Base-by-base conservation (phyloP, 805 yeast species). In the Cyberlindnera euphorbiae region DNA sequence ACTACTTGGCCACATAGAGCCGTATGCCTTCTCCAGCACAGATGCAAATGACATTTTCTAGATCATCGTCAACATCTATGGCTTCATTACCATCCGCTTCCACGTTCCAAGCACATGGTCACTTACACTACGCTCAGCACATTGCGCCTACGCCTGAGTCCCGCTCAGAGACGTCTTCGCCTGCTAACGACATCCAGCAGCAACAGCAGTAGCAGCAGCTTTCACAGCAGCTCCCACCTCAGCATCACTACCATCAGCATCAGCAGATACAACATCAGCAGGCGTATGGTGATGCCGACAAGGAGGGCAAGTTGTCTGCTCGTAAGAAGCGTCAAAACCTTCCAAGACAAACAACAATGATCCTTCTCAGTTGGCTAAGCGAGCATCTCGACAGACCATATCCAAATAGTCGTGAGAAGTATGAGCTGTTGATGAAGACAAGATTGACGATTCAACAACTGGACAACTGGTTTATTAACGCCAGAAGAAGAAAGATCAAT, bases 381-480 rank as follows among this genome's bases (percentile, higher is more conserved):
- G 77, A 76, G 18, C 89, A 85, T 56, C 60, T 83, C 39, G 76
- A 78, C 43, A 82, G 84, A 52, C 95, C 95, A 15, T 85, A 85
- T 57, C 95, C 95, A 4, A 80, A 84, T 36, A 80, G 82, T 27
- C 73, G 77, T 39, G 94, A 84, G 51, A 85, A 85, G 63, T 71
- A 73, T 43, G 79, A 76, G 54, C 62, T 85, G 45, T 73, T 82
- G 69, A 61, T 67, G 50, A 68, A 73, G 53, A 85, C 95, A 0
- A 88, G 90, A 3, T 68, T 85, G 55, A 82, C 85, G 38, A 77
- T 81, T 55, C 86, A 82, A 45, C 95, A 85, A 58, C 66, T 85
- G 39, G 75, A 82, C 45, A 85, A 85, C 53, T 85, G 95, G 95
- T 85, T 85, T 52, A 85, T 85, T 55, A 85, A 85, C 55, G 95